Evolutionary conservation across 2,329 filamentous ascomycete species (phyloP).

Genomic region (Anisogramma anomala): DNA sequence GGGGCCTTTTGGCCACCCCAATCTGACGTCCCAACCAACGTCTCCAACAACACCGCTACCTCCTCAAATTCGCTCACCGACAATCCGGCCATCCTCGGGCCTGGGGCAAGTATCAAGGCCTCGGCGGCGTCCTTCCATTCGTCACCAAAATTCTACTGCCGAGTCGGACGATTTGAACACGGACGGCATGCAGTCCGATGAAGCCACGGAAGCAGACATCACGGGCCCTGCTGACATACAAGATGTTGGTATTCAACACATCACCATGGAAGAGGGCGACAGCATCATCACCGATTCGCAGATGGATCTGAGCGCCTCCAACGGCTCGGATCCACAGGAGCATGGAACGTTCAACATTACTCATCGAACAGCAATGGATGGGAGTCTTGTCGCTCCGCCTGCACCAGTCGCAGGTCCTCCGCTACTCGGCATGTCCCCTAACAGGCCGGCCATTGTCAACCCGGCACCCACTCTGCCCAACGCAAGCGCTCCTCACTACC

Average conservation of each 20-base stretch:
- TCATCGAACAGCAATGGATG: constrained; percentile 72
- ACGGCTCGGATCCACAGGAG: constrained; percentile 74
- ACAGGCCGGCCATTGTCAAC: constrained; percentile 56
- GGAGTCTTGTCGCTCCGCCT: constrained; percentile 63
- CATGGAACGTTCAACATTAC: constrained; percentile 89
- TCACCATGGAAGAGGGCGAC: constrained; percentile 66
- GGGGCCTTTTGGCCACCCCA: constrained; percentile 55
- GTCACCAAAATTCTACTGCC: constrained; percentile 81
- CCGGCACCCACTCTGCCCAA: constrained; percentile 61
- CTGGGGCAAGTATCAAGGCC: constrained; percentile 42
- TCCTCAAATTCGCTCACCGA: constrained; percentile 47
- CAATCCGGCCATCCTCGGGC: constrained; percentile 40
- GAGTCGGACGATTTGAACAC: constrained; percentile 78
- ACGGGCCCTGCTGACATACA: constrained; percentile 72
- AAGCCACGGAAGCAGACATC: constrained; percentile 64
- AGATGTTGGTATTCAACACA: constrained; percentile 76
- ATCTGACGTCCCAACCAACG: constrained; percentile 76
- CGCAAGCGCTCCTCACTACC: constrained; percentile 65
- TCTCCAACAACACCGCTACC: constrained; percentile 79
- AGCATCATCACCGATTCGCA: constrained; percentile 65
- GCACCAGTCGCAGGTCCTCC: constrained; percentile 35
- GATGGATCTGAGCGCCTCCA: constrained; percentile 64
- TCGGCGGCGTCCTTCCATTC: constrained; percentile 69
- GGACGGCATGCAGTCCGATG: constrained; percentile 72
- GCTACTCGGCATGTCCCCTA: constrained; percentile 61